Evolutionary conservation across 805 yeast species (phyloP).

Genomic region (Nakazawaea wickerhamii): DNA sequence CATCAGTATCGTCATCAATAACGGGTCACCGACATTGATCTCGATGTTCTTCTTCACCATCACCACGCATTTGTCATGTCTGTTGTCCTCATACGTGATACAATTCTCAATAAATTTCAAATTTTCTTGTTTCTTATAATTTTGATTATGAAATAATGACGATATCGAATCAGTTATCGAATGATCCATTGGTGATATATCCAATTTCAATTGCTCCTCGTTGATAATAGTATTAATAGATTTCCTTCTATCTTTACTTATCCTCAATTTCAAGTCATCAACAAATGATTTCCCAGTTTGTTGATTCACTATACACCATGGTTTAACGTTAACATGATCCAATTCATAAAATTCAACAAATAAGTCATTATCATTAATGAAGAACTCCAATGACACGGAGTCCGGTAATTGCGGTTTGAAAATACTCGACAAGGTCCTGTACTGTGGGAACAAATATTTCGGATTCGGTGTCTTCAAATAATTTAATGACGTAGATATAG

Average conservation of each 20-base stretch:
- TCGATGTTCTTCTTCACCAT: constrained; percentile 54
- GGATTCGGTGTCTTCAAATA: constrained; percentile 49
- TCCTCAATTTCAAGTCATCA: constrained; percentile 51
- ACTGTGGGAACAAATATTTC: constrained; percentile 51
- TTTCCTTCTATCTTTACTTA: constrained; percentile 38
- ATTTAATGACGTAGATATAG: constrained; percentile 28
- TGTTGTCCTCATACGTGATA: constrained; percentile 46
- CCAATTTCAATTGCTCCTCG: constrained; percentile 27
- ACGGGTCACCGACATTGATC: constrained; percentile 64
- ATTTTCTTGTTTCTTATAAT: constrained; percentile 10
- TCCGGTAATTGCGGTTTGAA: constrained; percentile 46
- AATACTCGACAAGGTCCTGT: constrained; percentile 30
- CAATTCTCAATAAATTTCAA: constrained; percentile 56
- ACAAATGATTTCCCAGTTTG: constrained; percentile 45
- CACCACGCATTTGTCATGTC: constrained; percentile 39
- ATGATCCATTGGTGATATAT: constrained; percentile 20
- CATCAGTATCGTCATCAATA: constrained; percentile 53
- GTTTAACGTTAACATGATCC: constrained; percentile 43
- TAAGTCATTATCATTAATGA: constrained; percentile 56
- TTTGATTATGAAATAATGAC: constrained; percentile 31
- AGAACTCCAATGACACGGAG: constrained; percentile 49
- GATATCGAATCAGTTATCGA: constrained; percentile 25
- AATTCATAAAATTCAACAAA: constrained; percentile 54
- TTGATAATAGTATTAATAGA: constrained; percentile 34
- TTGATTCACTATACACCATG: constrained; percentile 56